phyloP scores from a whole-genome alignment of 1,284 basidiomycete species.

The Ganoderma boninense region DNA sequence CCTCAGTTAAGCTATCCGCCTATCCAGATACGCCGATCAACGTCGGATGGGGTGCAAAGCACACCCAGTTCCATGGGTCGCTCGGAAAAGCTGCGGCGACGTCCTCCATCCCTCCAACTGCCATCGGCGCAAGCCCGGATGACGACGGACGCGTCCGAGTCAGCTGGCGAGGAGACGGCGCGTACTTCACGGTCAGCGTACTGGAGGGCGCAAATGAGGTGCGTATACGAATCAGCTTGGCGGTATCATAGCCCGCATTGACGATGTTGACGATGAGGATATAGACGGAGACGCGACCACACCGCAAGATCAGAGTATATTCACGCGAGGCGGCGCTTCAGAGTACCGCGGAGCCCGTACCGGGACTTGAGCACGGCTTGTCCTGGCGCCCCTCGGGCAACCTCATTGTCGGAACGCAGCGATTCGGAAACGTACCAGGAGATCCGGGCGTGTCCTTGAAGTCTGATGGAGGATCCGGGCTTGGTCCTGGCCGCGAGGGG shows the following conservation, averaged over 20 bases:
- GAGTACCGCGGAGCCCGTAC: constrained; percentile 85
- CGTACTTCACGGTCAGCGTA: constrained; percentile 88
- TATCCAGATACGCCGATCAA: constrained; percentile 86
- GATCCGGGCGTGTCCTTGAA: constrained; percentile 6
- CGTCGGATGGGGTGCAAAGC: constrained; percentile 97
- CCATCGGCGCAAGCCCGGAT: constrained; percentile 65
- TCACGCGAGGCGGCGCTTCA: constrained; percentile 83
- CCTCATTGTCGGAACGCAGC: constrained; percentile 84
- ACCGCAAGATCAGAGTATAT: constrained; percentile 81
- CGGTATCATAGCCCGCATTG: background rate
- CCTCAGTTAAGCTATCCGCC: background rate
- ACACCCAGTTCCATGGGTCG: constrained; percentile 98
- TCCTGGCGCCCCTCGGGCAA: constrained; percentile 92
- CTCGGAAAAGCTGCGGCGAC: constrained; percentile 90
- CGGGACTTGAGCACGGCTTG: constrained; percentile 85
- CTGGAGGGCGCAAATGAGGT: constrained; percentile 47
- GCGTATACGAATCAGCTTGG: background rate
- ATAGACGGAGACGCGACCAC: constrained; percentile 35
- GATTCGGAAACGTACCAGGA: constrained; percentile 59
- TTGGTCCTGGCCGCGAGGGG: constrained; percentile 71
- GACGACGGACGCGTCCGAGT: constrained; percentile 82
- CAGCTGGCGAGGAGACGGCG: constrained; percentile 93
- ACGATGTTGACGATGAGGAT: background rate
- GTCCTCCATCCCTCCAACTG: constrained; percentile 53
- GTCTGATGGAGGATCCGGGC: constrained; percentile 60